Conservation (phyloP, 2,329 filamentous ascomycete genomes). For the Alternaria arborescens region DNA sequence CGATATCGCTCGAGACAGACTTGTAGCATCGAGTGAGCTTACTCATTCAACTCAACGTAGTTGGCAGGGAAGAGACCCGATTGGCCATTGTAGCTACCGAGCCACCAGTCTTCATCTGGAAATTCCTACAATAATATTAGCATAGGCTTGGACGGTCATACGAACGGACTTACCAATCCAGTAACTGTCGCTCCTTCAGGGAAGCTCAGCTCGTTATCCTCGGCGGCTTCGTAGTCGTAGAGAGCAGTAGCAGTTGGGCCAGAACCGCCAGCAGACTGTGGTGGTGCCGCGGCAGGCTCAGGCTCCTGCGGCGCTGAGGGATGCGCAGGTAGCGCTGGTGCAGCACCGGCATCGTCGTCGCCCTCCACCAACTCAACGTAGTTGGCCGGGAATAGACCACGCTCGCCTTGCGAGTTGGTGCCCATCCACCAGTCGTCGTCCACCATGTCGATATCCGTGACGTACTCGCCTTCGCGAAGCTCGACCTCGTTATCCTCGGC, state of each 20-base stretch:
- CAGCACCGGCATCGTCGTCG: slow-evolving; percentile 49
- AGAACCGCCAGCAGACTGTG: slow-evolving; percentile 50
- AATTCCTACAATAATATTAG: slow-evolving; percentile 72
- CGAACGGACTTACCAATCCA: slow-evolving; percentile 69
- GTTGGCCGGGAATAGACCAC: slow-evolving; percentile 93
- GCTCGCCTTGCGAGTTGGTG: slow-evolving; percentile 83
- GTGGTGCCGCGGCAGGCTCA: slow-evolving; percentile 42
- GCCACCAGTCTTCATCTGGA: slow-evolving; percentile 99
- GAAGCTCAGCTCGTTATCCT: slow-evolving; percentile 89
- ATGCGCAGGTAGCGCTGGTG: slow-evolving; percentile 51
- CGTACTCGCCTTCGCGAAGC: slow-evolving; percentile 83
- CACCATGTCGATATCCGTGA: slow-evolving; percentile 95
- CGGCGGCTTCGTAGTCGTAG: slow-evolving; percentile 96
- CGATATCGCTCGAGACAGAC: neutral
- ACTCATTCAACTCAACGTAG: slow-evolving; percentile 55
- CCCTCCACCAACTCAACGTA: slow-evolving; percentile 87
- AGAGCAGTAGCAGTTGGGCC: slow-evolving; percentile 80
- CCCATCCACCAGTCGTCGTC: slow-evolving; percentile 99
- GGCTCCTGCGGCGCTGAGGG: slow-evolving; percentile 51
- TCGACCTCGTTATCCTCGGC: slow-evolving; percentile 97
- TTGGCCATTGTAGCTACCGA: slow-evolving; percentile 81
- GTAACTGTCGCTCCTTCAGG: slow-evolving; percentile 86
- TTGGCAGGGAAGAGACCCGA: slow-evolving; percentile 78
- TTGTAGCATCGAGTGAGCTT: neutral
- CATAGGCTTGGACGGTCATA: neutral